Evolutionary conservation across 2,329 filamentous ascomycete species (phyloP), one percentile per base, ranked within the genome.

Genomic region (Colletotrichum viniferum): DNA sequence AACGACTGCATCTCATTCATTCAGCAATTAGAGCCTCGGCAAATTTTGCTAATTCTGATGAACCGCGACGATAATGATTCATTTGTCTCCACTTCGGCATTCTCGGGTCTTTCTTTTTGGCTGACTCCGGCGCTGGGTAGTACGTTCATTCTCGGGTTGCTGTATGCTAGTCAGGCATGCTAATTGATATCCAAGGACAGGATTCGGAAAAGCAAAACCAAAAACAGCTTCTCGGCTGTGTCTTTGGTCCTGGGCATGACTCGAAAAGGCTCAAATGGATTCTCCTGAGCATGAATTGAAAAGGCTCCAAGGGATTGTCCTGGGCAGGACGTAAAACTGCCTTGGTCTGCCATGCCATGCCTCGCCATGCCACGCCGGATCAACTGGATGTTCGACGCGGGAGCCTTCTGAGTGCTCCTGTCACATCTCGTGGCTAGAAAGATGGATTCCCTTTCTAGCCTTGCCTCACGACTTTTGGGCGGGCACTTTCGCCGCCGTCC

Each of bases 311-410:
- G 5, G n/a, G 43, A 52, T 52, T 74, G 82, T 84, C 83, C 82
- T 83, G 77, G 81, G 82, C 79, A 84, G 62, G 83, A 84, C 81
- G 69, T 77, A 79, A 84, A 84, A 85, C 82, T 80, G 82, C 83
- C 81, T 69, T 43, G 73, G 21, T 73, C n/a, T 60, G 43, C 62
- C 64, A 58, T 38, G n/a, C 8, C 34, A 18, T 72, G 24, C 28
- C 26, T 30, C 13, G 14, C 26, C 30, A 48, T 48, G 38, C 38
- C 38, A 48, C 21, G 7, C 43, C 43, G n/a, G 43, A 52, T 21
- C 43, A 52, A 52, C n/a, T 52, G 43, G 43, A 52, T 52, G 18
- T n/a, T 48, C n/a, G 43, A 13, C 43, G 43, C n/a, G 18, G 43
- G 12, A 10, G 43, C 43, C n/a, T 52, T 18, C n/a, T 24, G n/a